Base-by-base conservation (phyloP, 768 basidiomycete genomes). In the Boletus barrowsii region DNA sequence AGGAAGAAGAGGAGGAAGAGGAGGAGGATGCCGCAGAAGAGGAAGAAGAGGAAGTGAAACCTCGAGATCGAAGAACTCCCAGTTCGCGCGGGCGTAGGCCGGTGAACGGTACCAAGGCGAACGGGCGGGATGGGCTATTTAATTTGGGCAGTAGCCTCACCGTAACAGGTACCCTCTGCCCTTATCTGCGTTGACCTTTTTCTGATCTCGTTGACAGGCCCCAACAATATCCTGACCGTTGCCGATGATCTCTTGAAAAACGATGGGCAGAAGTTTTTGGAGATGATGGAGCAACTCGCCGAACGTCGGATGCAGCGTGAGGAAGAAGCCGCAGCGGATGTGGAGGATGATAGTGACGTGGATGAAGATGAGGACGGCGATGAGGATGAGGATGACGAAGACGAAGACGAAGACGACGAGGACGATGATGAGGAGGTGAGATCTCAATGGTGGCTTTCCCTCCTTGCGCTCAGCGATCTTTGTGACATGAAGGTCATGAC, bases 211-310 rank as follows among this genome's bases (percentile, higher is more conserved):
- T 15, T 53, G 47, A 45, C 60, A 88, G 88, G 86, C 51, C 87
- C 87, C 70, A 94, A 92, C 65, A 95, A 94, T 65, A 98, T 99
- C 68, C 80, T 99, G 42, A 99, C 97, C 20, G 96, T 99, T 49
- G 97, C 97, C 43, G 97, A 99, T 68, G 97, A 99, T 74, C 82
- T 99, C 42, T 80, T 99, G 63, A 97, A 97, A 79, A 98, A 98
- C 65, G 95, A 99, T 65, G 96, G 96, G 3, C 92, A 94, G 66
- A 98, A 97, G 76, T 99, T 99, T 76, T 76, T 99, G 63, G 97
- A 99, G 77, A 99, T 99, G 97, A 99, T 99, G 97, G 97, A 98
- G 71, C 93, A 96, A 72, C 82, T 99, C 18, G 95, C 96, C 0
- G 93, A 97, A 66, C 83, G 93, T 47, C 83, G 96, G 42, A 92